Conservation (phyloP, 495 filamentous ascomycete species). For the Penicillium bialowiezense region DNA sequence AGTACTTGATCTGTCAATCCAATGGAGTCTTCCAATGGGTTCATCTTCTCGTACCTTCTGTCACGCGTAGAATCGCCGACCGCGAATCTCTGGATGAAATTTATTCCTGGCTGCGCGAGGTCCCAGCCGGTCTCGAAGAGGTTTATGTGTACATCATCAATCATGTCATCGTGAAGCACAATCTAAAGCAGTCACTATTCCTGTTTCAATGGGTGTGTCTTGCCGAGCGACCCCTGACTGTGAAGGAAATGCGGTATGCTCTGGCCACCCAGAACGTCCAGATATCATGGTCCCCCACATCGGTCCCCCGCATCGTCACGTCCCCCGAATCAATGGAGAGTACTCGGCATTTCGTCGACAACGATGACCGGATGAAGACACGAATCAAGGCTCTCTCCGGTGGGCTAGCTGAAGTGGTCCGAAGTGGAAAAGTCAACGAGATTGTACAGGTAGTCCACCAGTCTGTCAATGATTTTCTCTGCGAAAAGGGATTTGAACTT, state of each 20-base stretch:
- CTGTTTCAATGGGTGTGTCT: slow-evolving; percentile 17
- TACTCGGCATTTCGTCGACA: slow-evolving; percentile 3
- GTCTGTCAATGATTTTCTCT: slow-evolving; percentile 16
- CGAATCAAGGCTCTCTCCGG: slow-evolving; percentile 10
- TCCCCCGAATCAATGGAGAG: not conserved
- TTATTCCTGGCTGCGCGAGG: slow-evolving; percentile 4
- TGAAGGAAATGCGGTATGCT: slow-evolving; percentile 13
- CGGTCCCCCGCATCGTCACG: not conserved
- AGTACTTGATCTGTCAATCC: slow-evolving; percentile 1
- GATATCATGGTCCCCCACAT: not conserved
- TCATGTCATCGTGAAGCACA: not conserved
- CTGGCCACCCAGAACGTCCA: slow-evolving; percentile 1
- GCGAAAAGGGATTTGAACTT: slow-evolving; percentile 8
- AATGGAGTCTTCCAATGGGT: slow-evolving; percentile 6
- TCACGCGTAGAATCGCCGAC: not conserved
- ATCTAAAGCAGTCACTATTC: slow-evolving; percentile 4
- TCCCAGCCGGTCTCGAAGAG: slow-evolving; percentile 5
- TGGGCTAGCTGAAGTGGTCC: slow-evolving; percentile 11
- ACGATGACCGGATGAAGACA: slow-evolving; percentile 6
- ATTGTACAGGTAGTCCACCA: slow-evolving; percentile 17
- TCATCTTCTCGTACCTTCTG: slow-evolving; percentile 6
- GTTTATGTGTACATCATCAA: slow-evolving; percentile 12
- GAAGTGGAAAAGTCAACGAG: not conserved
- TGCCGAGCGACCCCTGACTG: slow-evolving; percentile 13
- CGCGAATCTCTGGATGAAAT: slow-evolving; percentile 6